Evolutionary conservation across 2,329 filamentous ascomycete species (phyloP), one percentile per base, ranked within the genome.

Genomic region (Xylariales sp.): DNA sequence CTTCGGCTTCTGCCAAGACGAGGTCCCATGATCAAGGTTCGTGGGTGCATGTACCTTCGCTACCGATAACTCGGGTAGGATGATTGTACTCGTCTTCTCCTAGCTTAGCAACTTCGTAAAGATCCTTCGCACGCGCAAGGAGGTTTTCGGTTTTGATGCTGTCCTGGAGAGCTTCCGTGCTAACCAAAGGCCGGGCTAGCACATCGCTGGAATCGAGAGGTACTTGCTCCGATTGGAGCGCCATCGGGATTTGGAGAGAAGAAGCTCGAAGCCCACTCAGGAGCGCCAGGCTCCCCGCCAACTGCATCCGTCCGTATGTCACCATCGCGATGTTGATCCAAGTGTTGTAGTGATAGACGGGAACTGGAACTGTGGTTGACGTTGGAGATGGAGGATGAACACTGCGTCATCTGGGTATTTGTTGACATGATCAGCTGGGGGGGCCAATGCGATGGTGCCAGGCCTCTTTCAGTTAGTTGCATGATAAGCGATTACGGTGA

Each of bases 61-160:
- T 84, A 21, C 83, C 82, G 49, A 87, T 86, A 16, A 86, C 82
- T 40, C 83, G 73, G 1, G 83, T 87, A 1, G 83, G 83, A 51
- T 82, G 82, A 46, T 76, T 75, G 54, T 80, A 84, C 47, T 85
- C 78, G 2, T 71, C 65, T 46, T 74, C 64, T 9, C 73, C 71
- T 39, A 72, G 65, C 58, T 81, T 68, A 1, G 83, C 82, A 42
- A 86, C 74, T 38, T 74, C 64, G 51, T 75, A 86, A 7, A 88
- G 72, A 29, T 76, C 60, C 51, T 81, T 66, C 4, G 83, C 78
- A 15, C 81, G 76, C 4, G 66, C 60, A 31, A 82, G 60, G 5
- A 88, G 73, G 18, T 73, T 76, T 14, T 75, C 63, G 29, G 63
- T 60, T 14, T 64, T 68, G 60, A 88, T 82, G 45, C 65, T 65